Conservation (phyloP, 306 rosid species). For the Dalbergia cultrata region DNA sequence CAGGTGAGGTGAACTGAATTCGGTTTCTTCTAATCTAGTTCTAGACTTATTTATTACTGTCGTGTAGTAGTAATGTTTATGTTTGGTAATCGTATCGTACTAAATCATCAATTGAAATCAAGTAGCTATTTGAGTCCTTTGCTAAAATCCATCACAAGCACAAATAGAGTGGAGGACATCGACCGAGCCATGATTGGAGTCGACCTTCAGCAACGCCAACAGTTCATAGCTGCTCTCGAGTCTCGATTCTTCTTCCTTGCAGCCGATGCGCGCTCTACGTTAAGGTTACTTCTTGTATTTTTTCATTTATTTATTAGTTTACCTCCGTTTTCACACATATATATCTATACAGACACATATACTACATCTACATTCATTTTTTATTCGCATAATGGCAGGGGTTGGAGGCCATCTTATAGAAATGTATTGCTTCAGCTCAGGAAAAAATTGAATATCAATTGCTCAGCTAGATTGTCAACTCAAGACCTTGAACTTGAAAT, state of each 20-base stretch:
- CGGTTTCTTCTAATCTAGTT: neutral
- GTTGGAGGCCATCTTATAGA: slow-evolving; percentile 98
- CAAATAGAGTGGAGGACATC: slow-evolving; percentile 53
- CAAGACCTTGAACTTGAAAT: slow-evolving; percentile 94
- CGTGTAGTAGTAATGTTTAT: neutral
- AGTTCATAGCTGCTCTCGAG: slow-evolving; percentile 72
- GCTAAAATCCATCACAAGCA: slow-evolving; percentile 75
- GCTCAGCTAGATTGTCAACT: slow-evolving; percentile 78
- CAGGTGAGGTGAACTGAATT: slow-evolving; percentile 55
- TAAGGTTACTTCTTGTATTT: slow-evolving; percentile 57
- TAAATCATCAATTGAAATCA: slow-evolving; percentile 54
- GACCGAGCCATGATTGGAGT: slow-evolving; percentile 75
- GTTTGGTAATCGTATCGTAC: neutral
- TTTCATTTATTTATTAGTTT: neutral
- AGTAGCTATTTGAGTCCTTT: slow-evolving; percentile 93
- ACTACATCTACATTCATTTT: neutral
- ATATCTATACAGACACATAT: no score
- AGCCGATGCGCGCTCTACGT: slow-evolving; percentile 88
- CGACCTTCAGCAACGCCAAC: slow-evolving; percentile 80
- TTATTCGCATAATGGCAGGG: slow-evolving; percentile 55
- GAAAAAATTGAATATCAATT: slow-evolving; percentile 71
- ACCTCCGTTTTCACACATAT: neutral
- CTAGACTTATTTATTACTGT: neutral
- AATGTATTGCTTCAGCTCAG: slow-evolving; percentile 83
- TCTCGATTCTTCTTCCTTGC: slow-evolving; percentile 92